Base-by-base conservation (phyloP, 306 rosid species). In the Arachis stenosperma region DNA sequence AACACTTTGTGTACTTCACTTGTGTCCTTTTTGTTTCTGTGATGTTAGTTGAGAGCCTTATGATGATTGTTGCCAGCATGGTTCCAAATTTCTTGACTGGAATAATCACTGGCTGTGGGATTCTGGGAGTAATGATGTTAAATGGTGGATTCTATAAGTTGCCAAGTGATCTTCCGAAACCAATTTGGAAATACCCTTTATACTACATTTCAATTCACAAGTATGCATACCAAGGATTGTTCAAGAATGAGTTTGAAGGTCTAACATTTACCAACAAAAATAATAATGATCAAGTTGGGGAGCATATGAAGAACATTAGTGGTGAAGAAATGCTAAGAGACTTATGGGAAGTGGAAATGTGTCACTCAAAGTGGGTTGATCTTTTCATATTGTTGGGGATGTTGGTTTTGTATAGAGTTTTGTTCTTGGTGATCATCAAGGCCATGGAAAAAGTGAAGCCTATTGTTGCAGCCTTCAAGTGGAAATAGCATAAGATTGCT, bases 11-110 rank as follows among this genome's bases (percentile, higher is more conserved):
- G 27, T 88, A 69, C 79, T 85, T 84, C 2, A 37, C 29, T 47
- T 69, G 13, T 39, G 6, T 6, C 67, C 79, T 9, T 10, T 87
- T 7, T 71, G 73, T 77, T 75, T 81, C 8, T 54, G 77, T 67
- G 65, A 82, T 84, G 70, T 54, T 89, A 8, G 87, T 91, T 3
- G 95, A 91, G 78, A 82, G 92, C 79, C 75, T 89, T 6, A 87
- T 87, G 97, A 83, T 91, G 89, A 80, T 88, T 30, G 81, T 91
- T 13, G 90, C 95, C 3, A 82, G 85, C 8, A 52, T 85, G 39
- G 88, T 84, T 46, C 92, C 95, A 14, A 82, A 87, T 64, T 87
- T 78, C 55, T 83, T 88, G 1, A 83, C 86, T 90, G 94, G 94
- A 0, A 87, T 88, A 14, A 88, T 88, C 8, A 13, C 81, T 0